Base-by-base conservation (phyloP, 495 filamentous ascomycete genomes). In the Penicillium parvum region DNA sequence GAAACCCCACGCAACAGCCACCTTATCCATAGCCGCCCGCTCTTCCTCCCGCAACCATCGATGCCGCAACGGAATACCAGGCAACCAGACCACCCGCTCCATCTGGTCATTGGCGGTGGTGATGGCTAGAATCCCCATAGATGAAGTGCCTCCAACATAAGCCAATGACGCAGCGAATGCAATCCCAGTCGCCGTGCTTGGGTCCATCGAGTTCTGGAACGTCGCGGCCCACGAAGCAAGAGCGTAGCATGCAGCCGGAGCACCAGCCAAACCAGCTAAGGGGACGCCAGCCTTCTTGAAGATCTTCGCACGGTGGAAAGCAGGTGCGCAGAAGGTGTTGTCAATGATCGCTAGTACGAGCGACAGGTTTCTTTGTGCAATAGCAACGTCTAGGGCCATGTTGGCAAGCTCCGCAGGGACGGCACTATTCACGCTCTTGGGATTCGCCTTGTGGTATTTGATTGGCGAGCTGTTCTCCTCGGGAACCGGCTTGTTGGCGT, bases 1-100 rank as follows among this genome's bases (percentile, higher is more conserved):
- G 58, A 97, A 97, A 0, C 92, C 92, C 85, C 94, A 98, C 6
- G 83, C 81, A 35, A 83, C 70, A 15, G 89, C 89, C 37, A 98
- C 76, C 57, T 76, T 82, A 71, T 98, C 92, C 45, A 90, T 63
- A 7, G 91, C 87, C n/a, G 82, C 85, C 15, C 92, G 76, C 67
- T 98, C 92, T 36, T 95, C 89, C 67, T 98, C 92, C 23, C 87
- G 75, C 27, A 95, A 60, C 90, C 90, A 97, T n/a, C 94, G 77
- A 46, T 90, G 71, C 46, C 83, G 72, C 53, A 98, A 65, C 17
- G 87, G 85, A 17, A 84, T 82, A 2, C 92, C 92, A 9, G 74
- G 68, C 9, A 81, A 72, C 94, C 94, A 98, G 3, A 83, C 85
- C 21, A 97, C 86, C 3, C 92, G 79, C 43, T 88, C 82, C 86